Percentiles rank a stretch among this genome's conserved stretches.
These are phyloP conservation scores for Hansfordia pulvinata DNA, from an alignment of 2,329 filamentous ascomycete genomes.

Conservation along the genomic window DNA sequence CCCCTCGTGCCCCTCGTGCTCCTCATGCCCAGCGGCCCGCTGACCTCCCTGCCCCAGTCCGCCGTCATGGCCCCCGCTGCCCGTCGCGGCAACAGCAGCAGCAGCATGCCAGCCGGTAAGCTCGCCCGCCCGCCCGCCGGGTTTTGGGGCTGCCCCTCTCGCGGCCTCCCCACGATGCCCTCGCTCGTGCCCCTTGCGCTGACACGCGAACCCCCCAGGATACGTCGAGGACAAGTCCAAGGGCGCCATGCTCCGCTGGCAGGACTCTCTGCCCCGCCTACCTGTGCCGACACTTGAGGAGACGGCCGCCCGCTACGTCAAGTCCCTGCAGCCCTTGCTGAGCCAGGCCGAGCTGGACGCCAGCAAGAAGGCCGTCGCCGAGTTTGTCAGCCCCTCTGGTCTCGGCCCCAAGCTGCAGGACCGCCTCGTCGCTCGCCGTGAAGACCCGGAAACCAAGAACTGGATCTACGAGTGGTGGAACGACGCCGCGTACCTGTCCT, in stretches of 20 bases:
- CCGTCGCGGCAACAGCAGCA: slow-evolving; percentile 44
- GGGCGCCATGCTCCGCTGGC: slow-evolving; percentile 70
- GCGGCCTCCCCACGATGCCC: too few species aligned
- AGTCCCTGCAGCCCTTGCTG: slow-evolving; percentile 64
- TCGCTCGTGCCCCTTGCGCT: too few species aligned
- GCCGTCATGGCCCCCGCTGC: slow-evolving; percentile 37
- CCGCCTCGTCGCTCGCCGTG: slow-evolving; percentile 65
- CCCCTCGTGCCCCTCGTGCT: too few species aligned
- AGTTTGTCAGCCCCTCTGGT: slow-evolving; percentile 80
- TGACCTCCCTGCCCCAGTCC: too few species aligned
- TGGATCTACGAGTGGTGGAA: slow-evolving; percentile 99
- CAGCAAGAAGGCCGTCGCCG: slow-evolving; percentile 72
- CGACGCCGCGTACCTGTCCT: slow-evolving; percentile 77
- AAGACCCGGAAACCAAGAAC: slow-evolving; percentile 73
- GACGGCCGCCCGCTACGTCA: slow-evolving; percentile 68
- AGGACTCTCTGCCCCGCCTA: slow-evolving; percentile 69
- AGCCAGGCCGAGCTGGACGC: slow-evolving; percentile 52
- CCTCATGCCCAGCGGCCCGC: too few species aligned
- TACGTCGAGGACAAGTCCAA: slow-evolving; percentile 72
- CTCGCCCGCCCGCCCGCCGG: too few species aligned
- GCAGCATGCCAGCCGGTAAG: slow-evolving; percentile 40
- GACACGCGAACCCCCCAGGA: slow-evolving; percentile 27
- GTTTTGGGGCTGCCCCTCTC: too few species aligned
- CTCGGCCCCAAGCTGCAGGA: slow-evolving; percentile 76
- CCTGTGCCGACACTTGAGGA: slow-evolving; percentile 75